These are phyloP conservation scores for Aspergillus bridgeri DNA, from an alignment of 495 filamentous ascomycete genomes.

Conservation along the genomic window DNA sequence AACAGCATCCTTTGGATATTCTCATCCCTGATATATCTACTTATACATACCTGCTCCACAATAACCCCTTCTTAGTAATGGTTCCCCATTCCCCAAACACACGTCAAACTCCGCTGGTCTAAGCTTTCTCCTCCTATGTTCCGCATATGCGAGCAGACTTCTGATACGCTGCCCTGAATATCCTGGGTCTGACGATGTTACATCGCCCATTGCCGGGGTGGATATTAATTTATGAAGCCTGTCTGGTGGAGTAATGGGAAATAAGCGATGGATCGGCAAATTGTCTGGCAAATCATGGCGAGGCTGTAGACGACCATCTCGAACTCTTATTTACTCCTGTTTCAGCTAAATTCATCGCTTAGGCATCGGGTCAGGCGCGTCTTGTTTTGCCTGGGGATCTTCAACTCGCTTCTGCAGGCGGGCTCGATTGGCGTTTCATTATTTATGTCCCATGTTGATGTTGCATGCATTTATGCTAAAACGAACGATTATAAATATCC, in stretches of 20 bases:
- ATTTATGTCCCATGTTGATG: neutral
- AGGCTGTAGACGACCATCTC: neutral
- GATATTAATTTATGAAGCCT: neutral
- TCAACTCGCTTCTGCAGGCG: neutral
- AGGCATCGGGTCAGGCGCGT: no score
- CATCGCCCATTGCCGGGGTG: neutral
- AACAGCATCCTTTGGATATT: neutral
- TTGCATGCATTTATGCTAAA: neutral
- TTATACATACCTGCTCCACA: neutral
- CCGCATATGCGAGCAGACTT: no score
- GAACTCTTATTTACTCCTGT: neutral
- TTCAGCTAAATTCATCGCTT: neutral
- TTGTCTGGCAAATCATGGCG: constrained; percentile 2
- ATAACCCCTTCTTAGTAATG: neutral
- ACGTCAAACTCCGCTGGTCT: neutral
- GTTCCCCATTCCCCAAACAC: neutral
- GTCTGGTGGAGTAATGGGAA: neutral
- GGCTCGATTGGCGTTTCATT: neutral
- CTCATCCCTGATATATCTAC: no score
- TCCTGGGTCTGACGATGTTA: neutral
- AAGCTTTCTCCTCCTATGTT: neutral
- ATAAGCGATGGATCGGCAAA: neutral
- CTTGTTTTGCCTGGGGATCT: no score
- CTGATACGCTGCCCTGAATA: no score
- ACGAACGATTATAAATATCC: neutral